Evolutionary conservation across 352 stramenopile species (phyloP).

Genomic region (Chrysophaeum taylorii): DNA sequence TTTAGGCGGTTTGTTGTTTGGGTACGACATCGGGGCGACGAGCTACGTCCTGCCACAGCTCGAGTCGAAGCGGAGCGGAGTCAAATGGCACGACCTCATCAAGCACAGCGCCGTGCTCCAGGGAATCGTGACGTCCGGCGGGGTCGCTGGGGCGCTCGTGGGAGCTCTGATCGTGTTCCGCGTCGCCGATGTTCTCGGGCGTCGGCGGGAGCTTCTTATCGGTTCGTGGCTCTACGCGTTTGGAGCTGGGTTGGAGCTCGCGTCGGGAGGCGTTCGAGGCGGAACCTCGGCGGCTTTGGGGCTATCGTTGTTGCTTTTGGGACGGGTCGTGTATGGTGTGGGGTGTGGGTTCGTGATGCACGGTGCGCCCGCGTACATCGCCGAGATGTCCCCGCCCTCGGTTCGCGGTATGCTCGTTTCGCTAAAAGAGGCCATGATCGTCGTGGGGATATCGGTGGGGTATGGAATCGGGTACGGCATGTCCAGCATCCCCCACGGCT

Average conservation of each 20-base stretch:
- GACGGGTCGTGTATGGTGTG: conserved; percentile 29
- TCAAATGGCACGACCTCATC: neutral
- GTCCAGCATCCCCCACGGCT: conserved; percentile 29
- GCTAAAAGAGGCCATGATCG: conserved; percentile 55
- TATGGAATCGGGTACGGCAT: conserved; percentile 41
- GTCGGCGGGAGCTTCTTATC: conserved; percentile 42
- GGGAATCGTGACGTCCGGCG: conserved; percentile 23
- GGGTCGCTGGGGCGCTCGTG: conserved; percentile 30
- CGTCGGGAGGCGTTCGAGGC: conserved; percentile 17
- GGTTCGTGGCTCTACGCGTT: conserved; percentile 41
- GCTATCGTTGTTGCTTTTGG: neutral
- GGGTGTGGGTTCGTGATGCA: conserved; percentile 50
- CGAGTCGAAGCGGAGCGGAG: neutral
- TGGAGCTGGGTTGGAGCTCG: conserved; percentile 35
- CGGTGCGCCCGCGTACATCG: conserved; percentile 51
- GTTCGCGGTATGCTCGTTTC: conserved; percentile 46
- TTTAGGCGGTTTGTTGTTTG: conserved; percentile 28
- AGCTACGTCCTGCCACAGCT: conserved; percentile 21
- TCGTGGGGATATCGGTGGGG: conserved; percentile 50
- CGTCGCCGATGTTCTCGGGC: conserved; percentile 31
- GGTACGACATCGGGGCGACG: conserved; percentile 31
- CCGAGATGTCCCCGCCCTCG: conserved; percentile 43
- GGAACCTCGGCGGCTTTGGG: conserved; percentile 26
- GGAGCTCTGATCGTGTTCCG: conserved; percentile 30
- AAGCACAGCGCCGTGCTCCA: neutral